Percentiles rank a stretch among this genome's conserved stretches.
phyloP scores from a whole-genome alignment of 1,284 basidiomycete species.

The Calocybe gambosa region DNA sequence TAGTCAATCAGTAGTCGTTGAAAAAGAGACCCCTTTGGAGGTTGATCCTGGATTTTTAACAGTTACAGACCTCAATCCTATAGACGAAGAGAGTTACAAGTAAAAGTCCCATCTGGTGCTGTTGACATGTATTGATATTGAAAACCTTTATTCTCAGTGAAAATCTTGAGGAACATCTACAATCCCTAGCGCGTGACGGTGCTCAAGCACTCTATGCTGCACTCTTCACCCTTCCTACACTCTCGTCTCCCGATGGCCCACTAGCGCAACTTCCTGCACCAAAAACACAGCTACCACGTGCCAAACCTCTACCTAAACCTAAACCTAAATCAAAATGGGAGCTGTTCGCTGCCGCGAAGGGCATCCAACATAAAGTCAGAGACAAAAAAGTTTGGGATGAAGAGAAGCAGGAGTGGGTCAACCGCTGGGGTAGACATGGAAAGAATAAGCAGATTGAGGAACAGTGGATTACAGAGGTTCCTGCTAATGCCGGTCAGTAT shows the following conservation, averaged over 20 bases:
- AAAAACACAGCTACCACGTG: constrained; percentile 73
- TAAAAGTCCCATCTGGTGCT: constrained; percentile 28
- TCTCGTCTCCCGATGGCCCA: constrained; percentile 75
- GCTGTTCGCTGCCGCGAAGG: constrained; percentile 90
- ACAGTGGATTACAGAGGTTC: constrained; percentile 93
- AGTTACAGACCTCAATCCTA: constrained; percentile 83
- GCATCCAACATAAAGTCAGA: constrained; percentile 77
- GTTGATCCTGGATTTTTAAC: constrained; percentile 82
- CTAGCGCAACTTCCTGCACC: constrained; percentile 79
- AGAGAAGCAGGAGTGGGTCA: constrained; percentile 89
- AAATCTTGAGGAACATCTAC: constrained; percentile 78
- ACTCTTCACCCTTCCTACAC: constrained; percentile 81
- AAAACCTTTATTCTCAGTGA: constrained; percentile 34
- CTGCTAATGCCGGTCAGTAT: constrained; percentile 72
- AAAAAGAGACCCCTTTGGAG: constrained; percentile 77
- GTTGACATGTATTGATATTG: neutral
- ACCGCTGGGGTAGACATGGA: constrained; percentile 87
- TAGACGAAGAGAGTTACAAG: constrained; percentile 78
- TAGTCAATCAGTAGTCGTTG: constrained; percentile 64
- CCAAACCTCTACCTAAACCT: constrained; percentile 90
- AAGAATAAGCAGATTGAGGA: constrained; percentile 88
- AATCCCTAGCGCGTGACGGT: constrained; percentile 79
- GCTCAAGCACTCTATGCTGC: constrained; percentile 77
- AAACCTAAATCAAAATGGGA: constrained; percentile 97
- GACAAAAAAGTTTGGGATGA: constrained; percentile 94